Evolutionary conservation across 768 basidiomycete species (phyloP), one percentile per base, ranked within the genome.

Genomic region (Tricholomella constricta): DNA sequence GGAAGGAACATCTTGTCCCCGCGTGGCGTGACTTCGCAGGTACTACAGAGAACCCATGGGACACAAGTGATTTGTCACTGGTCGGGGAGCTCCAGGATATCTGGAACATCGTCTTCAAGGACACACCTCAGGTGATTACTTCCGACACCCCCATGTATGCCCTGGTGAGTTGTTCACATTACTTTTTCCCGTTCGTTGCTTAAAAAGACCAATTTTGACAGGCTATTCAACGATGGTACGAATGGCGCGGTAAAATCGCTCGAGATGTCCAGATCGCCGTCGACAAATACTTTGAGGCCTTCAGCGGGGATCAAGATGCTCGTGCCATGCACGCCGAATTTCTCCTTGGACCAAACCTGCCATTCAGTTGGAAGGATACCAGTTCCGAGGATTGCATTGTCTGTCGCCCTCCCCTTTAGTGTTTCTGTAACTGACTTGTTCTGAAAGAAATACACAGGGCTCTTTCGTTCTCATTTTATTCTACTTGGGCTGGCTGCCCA

Each of bases 61-160:
- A 23, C 6, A 41, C 37, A 2, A 17, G 40, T 35, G 41, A 52
- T 52, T 7, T 19, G 7, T 15, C 12, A 5, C 42, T 44, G 20
- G 20, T 52, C 22, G 29, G 20, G 41, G 41, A 43, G 35, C 41
- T 42, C 10, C 51, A 52, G 36, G 19, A 26, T 29, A 32, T 44
- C 35, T 52, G 51, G 51, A 22, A 52, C 43, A 17, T 43, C 41
- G 43, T 52, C 27, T 52, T 52, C 35, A 41, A 41, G 19, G 10
- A 27, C 41, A 52, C 34, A 11, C 22, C 43, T 27, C 51, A 52
- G 41, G 43, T 17, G 9, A 41, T 52, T 37, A 35, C 41, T 44
- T 29, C 11, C 29, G 51, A 35, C 17, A 42, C 34, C 11, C 42
- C 35, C 8, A 52, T 52, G 15, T 52, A 43, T 17, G 22, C 29